Base-by-base conservation (phyloP, 306 rosid species). In the Prunus fruticosa region DNA sequence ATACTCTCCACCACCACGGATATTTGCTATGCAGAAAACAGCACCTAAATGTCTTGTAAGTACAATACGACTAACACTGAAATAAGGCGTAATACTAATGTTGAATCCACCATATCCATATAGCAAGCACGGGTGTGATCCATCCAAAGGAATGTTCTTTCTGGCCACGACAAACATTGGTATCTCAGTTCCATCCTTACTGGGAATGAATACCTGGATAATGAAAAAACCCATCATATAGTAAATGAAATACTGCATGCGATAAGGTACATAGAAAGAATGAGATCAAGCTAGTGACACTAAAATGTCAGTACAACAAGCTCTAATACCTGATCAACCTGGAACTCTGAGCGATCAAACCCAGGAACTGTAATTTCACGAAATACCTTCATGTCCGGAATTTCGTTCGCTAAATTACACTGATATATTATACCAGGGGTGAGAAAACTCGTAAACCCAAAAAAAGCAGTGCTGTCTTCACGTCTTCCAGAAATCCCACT, bases 1-100 rank as follows among this genome's bases (percentile, higher is more conserved):
- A 50, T 92, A 95, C 78, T 95, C 99, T 64, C 99, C 99, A 78
- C 99, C 99, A 28, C 99, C 99, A 58, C 97, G 97, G 71, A 95
- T 92, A 82, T 95, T 92, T 69, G 97, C 99, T 83, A 92, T 57
- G 90, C 93, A 85, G 85, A 72, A 87, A 82, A 95, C 91, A 75
- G 60, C 84, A 69, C 93, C 99, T 60, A 95, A 88, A 86, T 95
- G 92, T 81, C 91, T 88, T 23, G 88, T 49, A 10, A 95, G 92
- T 54, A 92, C 84, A 63, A 79, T 83, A 23, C 99, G 97, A 69
- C 92, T 83, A 50, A 84, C 86, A 11, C 91, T 92, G 81, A 95
- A 95, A 69, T 70, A 82, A 62, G 99, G 97, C 4, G 99, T 90
- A 4, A 95, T 68, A 86, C 86, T 95, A 78, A 89, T 65, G 79